Base-by-base conservation (phyloP, 1,139 yeast genomes). In the Geotrichum carabidarum region DNA sequence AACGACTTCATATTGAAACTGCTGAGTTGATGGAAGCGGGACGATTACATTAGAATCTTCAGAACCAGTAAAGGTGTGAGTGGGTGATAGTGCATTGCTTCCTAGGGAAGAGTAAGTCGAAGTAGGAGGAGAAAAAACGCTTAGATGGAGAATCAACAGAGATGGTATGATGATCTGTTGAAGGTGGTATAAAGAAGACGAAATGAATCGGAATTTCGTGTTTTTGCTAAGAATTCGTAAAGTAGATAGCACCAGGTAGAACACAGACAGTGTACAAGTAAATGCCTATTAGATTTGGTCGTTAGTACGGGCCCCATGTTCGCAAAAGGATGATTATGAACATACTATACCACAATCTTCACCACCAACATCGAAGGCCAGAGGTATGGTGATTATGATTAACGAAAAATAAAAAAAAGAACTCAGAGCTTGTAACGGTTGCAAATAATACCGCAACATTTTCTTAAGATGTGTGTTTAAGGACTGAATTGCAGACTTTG, bases 341-440 rank as follows among this genome's bases (percentile, higher is more conserved):
- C 44, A 11, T 45, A 45, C 49, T 15, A 93, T 74, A 0, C 99
- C 99, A 71, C 98, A 91, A 55, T 82, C 79, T 35, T 84, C 79
- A 1, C 98, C 98, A n/a, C 98, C 98, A 36, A 89, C 86, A 66
- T 91, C 96, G 71, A 93, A 93, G n/a, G 98, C 89, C 60, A 93
- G 78, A 6, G 98, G 98, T 15, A 93, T 85, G 1, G 97, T 86
- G 41, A 90, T 76, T 47, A 93, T 80, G 22, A 89, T 82, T 51
- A 89, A 79, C 17, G 81, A 72, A 55, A 90, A 76, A 66, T 68
- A 68, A 34, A 68, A 52, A 38, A 61, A 54, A 45, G 71, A 65
- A 51, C 65, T 60, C 32, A 59, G 53, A 35, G 63, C 62, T 51
- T 63, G 66, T 22, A 67, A 43, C 30, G 64, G 11, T 12, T 44